Conservation (phyloP, 371 early-diverging fungal genomes). For the Saksenaea vasiformis region DNA sequence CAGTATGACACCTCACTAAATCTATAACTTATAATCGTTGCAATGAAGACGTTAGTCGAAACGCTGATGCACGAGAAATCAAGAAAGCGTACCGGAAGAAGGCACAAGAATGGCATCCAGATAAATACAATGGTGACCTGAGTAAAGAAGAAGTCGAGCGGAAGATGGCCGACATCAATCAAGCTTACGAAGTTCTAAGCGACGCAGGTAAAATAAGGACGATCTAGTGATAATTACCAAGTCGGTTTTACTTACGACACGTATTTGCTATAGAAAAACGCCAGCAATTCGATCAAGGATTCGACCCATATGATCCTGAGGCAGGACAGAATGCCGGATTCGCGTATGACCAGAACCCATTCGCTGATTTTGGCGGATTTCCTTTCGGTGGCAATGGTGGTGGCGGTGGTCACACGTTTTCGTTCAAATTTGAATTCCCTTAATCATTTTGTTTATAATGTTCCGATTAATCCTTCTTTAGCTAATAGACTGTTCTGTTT, state of each 20-base stretch:
- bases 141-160: slow-evolving; percentile 74
- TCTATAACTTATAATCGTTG: not conserved
- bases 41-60: slow-evolving; percentile 61
- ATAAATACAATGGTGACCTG: slow-evolving; percentile 87
- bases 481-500: no score
- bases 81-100: slow-evolving; percentile 92
- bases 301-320: slow-evolving; percentile 90
- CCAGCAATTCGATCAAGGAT: slow-evolving; percentile 85
- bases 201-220: slow-evolving; percentile 62
- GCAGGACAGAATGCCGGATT: slow-evolving; percentile 44
- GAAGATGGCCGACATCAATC: slow-evolving; percentile 93
- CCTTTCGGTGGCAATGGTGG: slow-evolving; percentile 54
- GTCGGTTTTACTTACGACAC: not conserved
- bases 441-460: not conserved
- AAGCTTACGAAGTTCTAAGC: slow-evolving; percentile 89
- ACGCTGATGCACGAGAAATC: slow-evolving; percentile 80
- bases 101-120: slow-evolving; percentile 89
- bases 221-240: slow-evolving; percentile 6
- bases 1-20: not conserved
- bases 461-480: no score
- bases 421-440: slow-evolving; percentile 51
- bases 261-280: slow-evolving; percentile 48
- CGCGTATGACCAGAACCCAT: slow-evolving; percentile 47
- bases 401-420: slow-evolving; percentile 60
- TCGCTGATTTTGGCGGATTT: slow-evolving; percentile 50